Conservation (phyloP, 495 filamentous ascomycete genomes). For the Trichoderma parareesei region DNA sequence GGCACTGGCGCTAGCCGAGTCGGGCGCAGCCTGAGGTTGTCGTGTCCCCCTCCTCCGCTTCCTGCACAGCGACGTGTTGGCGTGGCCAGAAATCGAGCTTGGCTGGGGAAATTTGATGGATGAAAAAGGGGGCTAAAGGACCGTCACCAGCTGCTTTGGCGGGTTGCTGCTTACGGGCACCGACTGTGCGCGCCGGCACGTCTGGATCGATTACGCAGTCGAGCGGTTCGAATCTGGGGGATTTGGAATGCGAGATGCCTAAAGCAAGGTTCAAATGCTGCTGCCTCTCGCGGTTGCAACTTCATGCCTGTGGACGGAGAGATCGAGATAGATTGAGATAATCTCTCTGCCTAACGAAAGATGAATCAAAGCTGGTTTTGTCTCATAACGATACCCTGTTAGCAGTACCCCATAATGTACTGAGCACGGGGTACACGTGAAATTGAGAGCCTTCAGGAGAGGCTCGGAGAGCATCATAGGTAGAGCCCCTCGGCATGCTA, state of each 20-base stretch:
- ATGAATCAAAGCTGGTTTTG: neutral
- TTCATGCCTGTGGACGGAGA: neutral
- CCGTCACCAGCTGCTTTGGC: conserved; percentile 1
- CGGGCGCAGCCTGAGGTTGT: neutral
- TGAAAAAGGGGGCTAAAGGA: conserved; percentile 2
- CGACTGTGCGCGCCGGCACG: neutral
- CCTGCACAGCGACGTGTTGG: conserved; percentile 6
- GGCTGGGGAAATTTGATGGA: conserved; percentile 8
- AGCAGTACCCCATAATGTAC: neutral
- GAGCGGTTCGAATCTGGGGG: neutral
- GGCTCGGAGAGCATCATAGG: neutral
- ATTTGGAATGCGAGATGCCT: conserved; percentile 8
- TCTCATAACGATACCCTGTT: neutral
- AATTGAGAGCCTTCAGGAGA: neutral
- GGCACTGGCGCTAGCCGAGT: neutral
- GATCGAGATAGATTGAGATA: neutral
- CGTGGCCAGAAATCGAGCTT: conserved; percentile 1
- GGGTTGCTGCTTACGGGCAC: neutral
- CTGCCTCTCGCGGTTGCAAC: neutral
- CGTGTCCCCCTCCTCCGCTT: conserved; percentile 4
- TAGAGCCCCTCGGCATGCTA: neutral
- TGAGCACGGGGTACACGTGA: neutral
- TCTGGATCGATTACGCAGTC: neutral
- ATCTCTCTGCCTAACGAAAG: neutral
- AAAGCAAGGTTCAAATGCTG: neutral